These are phyloP conservation scores for Xylaria sp. DNA, from an alignment of 2,329 filamentous ascomycete species.

Conservation along the genomic window DNA sequence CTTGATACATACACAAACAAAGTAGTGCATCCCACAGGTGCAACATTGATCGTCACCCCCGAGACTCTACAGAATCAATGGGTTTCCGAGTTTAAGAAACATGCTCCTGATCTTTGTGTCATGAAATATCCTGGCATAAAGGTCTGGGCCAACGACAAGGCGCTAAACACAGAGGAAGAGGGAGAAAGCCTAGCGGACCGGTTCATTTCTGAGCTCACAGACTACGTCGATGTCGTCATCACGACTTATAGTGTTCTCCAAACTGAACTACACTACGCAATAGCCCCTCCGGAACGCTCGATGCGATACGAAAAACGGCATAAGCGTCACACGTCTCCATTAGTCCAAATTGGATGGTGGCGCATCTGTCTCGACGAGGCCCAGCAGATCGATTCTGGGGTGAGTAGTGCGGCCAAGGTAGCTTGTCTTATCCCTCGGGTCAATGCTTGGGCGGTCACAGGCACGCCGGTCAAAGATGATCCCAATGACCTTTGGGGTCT, in stretches of 20 bases:
- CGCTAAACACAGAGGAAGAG: not conserved
- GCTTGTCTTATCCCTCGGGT: conserved; percentile 82
- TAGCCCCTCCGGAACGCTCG: conserved; percentile 73
- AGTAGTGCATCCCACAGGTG: conserved; percentile 59
- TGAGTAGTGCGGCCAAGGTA: conserved; percentile 83
- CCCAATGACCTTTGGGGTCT: conserved; percentile 82
- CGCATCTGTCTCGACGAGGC: conserved; percentile 81
- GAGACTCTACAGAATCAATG: conserved; percentile 68
- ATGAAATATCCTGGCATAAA: conserved; percentile 66
- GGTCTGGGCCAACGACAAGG: conserved; percentile 39
- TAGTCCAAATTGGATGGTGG: conserved; percentile 89
- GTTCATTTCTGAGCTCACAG: conserved; percentile 57
- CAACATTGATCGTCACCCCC: conserved; percentile 71
- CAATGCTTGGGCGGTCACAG: conserved; percentile 92
- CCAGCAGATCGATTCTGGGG: conserved; percentile 92
- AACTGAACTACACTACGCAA: conserved; percentile 80
- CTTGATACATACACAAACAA: conserved; percentile 55
- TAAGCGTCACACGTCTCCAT: conserved; percentile 74
- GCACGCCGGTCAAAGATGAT: conserved; percentile 86
- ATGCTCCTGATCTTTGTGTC: conserved; percentile 67
- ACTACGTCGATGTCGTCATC: conserved; percentile 66
- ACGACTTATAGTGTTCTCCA: conserved; percentile 78
- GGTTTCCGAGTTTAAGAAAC: conserved; percentile 67
- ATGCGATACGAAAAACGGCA: conserved; percentile 74
- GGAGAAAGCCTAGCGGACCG: conserved; percentile 51